Base-by-base conservation (phyloP, 1,284 basidiomycete species). In the Fomitopsis schrenkii region DNA sequence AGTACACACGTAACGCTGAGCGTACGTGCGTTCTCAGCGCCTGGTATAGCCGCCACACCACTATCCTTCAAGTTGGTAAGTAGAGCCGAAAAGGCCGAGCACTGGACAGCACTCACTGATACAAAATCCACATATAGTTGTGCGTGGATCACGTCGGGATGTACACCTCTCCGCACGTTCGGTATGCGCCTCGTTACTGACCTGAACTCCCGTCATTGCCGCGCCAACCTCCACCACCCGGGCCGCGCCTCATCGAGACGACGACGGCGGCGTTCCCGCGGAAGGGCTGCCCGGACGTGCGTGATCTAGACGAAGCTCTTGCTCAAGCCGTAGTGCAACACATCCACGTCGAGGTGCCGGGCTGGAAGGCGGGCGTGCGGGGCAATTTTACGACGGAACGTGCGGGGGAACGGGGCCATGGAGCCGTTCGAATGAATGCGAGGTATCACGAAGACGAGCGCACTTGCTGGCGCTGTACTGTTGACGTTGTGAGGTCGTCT, bases 311-410 rank as follows among this genome's bases (percentile, higher is more conserved):
- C 75, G 59, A 82, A 84, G 69, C 71, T 81, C 50, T 50, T 67
- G 26, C 70, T 79, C 46, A 83, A 83, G 67, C 81, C 80, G 40
- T 84, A 81, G 82, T 82, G 80, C 69, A 81, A 83, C 69, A 76
- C 77, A 8, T 72, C 79, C 30, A 77, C 79, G 26, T 83, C 64
- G 82, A 83, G 66, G 65, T 75, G 9, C 77, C 81, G 9, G 72
- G 72, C 64, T 83, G 81, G 81, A 75, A 71, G 67, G 69, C 72
- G 54, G 81, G 80, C 9, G 73, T 76, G 35, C 67, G 64, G 59
- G 83, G 82, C 65, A 79, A 80, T 59, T 83, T 83, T 65, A 80
- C 80, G 48, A 77, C 74, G 45, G 80, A n/a, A 82, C 60, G 80
- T 83, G 54, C 70, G 78, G 57, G 75, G 74, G 26, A 83, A 83